phyloP scores from a whole-genome alignment of 495 filamentous ascomycete species.

The Talaromyces ruber region DNA sequence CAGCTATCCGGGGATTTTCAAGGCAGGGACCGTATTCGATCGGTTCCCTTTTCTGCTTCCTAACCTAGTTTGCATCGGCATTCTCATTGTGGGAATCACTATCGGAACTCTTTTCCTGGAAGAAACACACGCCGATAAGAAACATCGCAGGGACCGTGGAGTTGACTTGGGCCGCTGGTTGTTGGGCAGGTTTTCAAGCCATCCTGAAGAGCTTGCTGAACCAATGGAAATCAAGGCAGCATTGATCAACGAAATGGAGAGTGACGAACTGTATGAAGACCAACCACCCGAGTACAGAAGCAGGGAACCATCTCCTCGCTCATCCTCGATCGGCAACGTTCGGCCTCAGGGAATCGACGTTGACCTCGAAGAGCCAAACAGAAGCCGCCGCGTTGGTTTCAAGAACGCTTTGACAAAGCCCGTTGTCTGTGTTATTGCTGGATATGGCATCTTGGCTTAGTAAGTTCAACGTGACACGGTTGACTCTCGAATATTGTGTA shows the following conservation, averaged over 20 bases:
- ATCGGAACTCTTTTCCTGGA: conserved; percentile 87
- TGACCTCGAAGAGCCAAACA: conserved; percentile 38
- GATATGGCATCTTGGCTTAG: conserved; percentile 92
- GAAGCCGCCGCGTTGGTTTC: conserved; percentile 16
- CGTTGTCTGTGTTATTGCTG: conserved; percentile 74
- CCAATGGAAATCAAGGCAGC: conserved; percentile 18
- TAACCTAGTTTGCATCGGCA: conserved; percentile 78
- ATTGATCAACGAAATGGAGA: conserved; percentile 28
- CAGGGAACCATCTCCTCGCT: conserved; percentile 55
- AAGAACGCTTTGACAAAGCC: conserved; percentile 66
- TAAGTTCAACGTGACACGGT: conserved; percentile 42
- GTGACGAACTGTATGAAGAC: conserved; percentile 45
- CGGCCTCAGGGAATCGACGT: conserved; percentile 19
- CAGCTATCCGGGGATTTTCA: conserved; percentile 71
- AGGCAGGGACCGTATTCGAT: conserved; percentile 68
- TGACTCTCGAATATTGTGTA: conserved; percentile 7
- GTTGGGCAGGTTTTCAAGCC: conserved; percentile 36
- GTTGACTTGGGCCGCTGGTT: conserved; percentile 71
- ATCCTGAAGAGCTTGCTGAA: conserved; percentile 9
- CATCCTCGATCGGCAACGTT: conserved; percentile 30
- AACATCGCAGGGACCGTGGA: conserved; percentile 64
- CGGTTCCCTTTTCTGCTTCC: conserved; percentile 85
- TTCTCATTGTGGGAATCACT: conserved; percentile 69
- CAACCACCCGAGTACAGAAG: conserved; percentile 59
- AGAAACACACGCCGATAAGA: conserved; percentile 87